phyloP scores from a whole-genome alignment of 225 moss, liverwort and hornwort species.

The Physcomitrellopsis africana region DNA sequence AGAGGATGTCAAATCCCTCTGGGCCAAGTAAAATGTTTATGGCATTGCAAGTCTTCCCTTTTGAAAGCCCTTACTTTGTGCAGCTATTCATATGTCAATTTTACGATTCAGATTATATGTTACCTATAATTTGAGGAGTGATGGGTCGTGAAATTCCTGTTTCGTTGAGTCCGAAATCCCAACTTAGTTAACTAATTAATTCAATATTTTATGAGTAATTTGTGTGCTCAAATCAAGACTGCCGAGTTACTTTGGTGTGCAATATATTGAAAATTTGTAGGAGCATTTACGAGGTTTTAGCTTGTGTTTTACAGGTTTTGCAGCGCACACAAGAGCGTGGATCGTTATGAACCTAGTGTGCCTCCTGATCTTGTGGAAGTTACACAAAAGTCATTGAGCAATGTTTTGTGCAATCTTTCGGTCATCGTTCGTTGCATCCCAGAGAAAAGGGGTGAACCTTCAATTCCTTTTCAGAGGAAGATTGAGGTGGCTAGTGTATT shows the following conservation, averaged over 20 bases:
- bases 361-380: slow-evolving; percentile 35
- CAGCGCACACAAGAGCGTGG: slow-evolving; percentile 44
- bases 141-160: not conserved
- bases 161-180: not conserved
- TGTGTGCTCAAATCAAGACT: not conserved
- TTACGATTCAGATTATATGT: not conserved
- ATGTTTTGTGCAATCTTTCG: slow-evolving; percentile 46
- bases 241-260: slow-evolving; percentile 1
- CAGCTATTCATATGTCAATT: not conserved
- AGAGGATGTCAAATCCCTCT: not conserved
- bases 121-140: slow-evolving; percentile 6
- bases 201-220: not conserved
- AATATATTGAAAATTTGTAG: not conserved
- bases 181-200: not conserved
- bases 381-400: slow-evolving; percentile 43
- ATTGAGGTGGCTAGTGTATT: slow-evolving; percentile 52
- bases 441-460: slow-evolving; percentile 37
- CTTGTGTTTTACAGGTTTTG: slow-evolving; percentile 52
- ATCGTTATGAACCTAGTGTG: slow-evolving; percentile 47
- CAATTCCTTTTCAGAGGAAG: slow-evolving; percentile 32
- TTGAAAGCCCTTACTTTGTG: not conserved
- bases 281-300: slow-evolving; percentile 4
- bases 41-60: slow-evolving; percentile 7
- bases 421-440: slow-evolving; percentile 34
- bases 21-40: slow-evolving; percentile 6